A percentile compares a stretch with the other conserved stretches of the same genome.
Conservation (phyloP, 2,329 filamentous ascomycete species). For the Cylindrodendrum hubeiense region DNA sequence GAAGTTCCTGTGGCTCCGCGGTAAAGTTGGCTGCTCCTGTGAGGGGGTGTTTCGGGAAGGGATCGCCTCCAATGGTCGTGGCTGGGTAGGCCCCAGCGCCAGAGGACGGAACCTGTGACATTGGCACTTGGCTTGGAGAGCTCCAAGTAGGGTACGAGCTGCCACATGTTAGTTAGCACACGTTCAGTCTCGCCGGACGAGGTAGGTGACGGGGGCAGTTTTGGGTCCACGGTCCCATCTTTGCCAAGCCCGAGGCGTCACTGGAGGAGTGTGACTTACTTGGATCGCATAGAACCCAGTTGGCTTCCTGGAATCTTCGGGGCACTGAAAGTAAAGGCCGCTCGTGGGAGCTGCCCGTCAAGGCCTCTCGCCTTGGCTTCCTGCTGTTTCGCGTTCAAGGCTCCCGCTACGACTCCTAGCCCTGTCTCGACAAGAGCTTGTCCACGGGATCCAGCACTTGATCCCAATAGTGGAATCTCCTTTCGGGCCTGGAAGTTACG, state of each 20-base stretch:
- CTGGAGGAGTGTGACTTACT: conserved; percentile 57
- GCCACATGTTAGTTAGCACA: conserved; percentile 43
- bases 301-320: conserved; percentile 67
- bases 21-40: conserved; percentile 61
- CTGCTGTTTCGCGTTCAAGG: conserved; percentile 66
- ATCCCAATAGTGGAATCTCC: conserved; percentile 87
- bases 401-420: conserved; percentile 70
- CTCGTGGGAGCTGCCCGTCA: conserved; percentile 68
- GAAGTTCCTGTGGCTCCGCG: conserved; percentile 66
- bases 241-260: neutral
- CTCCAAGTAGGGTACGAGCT: conserved; percentile 72
- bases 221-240: neutral
- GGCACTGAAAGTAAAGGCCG: conserved; percentile 69
- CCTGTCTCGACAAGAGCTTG: conserved; percentile 78
- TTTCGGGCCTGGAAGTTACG: conserved; percentile 95
- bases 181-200: neutral
- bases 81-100: conserved; percentile 62
- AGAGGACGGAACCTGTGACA: conserved; percentile 63
- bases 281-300: conserved; percentile 67
- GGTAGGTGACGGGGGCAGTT: neutral
- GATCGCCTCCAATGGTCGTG: conserved; percentile 62
- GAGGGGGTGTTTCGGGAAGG: conserved; percentile 66
- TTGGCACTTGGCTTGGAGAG: conserved; percentile 56
- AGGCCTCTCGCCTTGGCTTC: conserved; percentile 64
- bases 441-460: conserved; percentile 80